Conservation (phyloP, 192 early-diverging fungal species). For the Gaertneriomyces sp. region DNA sequence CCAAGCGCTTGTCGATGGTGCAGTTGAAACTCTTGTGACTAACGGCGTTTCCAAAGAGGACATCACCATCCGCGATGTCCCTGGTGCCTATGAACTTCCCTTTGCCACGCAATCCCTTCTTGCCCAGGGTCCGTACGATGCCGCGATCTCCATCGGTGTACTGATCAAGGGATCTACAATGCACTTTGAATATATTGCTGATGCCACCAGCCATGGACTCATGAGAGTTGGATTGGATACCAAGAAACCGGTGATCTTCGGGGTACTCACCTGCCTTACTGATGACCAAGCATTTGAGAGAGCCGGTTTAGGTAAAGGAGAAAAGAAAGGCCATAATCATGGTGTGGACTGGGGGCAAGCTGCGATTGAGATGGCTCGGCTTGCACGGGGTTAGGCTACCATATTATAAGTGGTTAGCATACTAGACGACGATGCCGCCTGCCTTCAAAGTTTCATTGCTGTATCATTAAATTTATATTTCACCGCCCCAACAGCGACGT, state of each 20-base stretch:
- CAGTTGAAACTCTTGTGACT: constrained; percentile 59
- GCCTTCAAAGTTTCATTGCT: too few relatives aligned
- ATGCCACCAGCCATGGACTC: constrained; percentile 84
- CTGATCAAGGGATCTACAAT: constrained; percentile 98
- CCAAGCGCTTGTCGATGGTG: constrained; percentile 72
- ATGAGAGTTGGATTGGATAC: constrained; percentile 95
- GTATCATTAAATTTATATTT: too few relatives aligned
- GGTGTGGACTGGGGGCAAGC: constrained; percentile 91
- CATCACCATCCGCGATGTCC: constrained; percentile 74
- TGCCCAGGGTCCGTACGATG: constrained; percentile 70
- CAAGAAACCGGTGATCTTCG: constrained; percentile 87
- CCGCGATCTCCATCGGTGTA: constrained; percentile 90
- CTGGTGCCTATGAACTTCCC: constrained; percentile 94
- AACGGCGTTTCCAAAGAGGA: constrained; percentile 68
- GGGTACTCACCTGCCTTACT: constrained; percentile 89
- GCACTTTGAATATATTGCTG: constrained; percentile 99
- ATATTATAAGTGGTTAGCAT: too few relatives aligned
- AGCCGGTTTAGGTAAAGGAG: constrained; percentile 62
- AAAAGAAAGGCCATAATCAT: constrained; percentile 85
- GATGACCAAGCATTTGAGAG: constrained; percentile 91
- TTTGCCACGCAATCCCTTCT: constrained; percentile 79
- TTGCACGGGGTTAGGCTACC: background rate
- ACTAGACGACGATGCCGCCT: too few relatives aligned
- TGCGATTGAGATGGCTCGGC: constrained; percentile 91
- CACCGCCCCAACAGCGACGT: constrained; percentile 11